phyloP scores from a whole-genome alignment of 306 rosid species.

The Crataegus laevigata region DNA sequence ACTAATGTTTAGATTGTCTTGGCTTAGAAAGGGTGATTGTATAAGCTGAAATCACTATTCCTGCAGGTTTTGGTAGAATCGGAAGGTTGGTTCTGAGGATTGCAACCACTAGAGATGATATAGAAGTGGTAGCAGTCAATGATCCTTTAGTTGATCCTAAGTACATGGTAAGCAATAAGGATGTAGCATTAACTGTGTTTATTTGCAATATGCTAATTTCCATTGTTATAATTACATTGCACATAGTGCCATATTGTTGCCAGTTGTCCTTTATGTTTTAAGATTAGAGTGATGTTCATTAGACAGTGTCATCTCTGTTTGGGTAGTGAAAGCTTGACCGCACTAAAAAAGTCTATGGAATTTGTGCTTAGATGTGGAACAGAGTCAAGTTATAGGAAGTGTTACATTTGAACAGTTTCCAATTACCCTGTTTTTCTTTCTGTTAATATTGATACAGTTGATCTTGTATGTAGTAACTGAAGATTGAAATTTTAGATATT shows the following conservation, averaged over 20 bases:
- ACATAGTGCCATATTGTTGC: neutral
- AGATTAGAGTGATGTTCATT: neutral
- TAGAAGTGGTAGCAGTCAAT: conserved; percentile 83
- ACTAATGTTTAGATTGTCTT: neutral
- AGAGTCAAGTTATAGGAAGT: neutral
- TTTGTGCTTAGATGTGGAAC: neutral
- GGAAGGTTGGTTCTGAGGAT: conserved; percentile 92
- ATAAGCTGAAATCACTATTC: conserved; percentile 12
- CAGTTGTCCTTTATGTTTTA: neutral
- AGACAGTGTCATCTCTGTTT: neutral
- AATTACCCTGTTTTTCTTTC: neutral
- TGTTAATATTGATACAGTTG: neutral
- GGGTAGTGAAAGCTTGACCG: neutral
- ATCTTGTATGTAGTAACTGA: neutral
- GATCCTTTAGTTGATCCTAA: conserved; percentile 92
- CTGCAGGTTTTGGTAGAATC: conserved; percentile 91
- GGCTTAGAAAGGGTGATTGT: neutral
- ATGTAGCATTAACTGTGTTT: neutral
- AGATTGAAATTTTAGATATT: neutral
- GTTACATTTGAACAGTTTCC: neutral
- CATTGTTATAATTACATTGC: neutral
- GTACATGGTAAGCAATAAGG: conserved; percentile 64
- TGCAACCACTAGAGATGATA: conserved; percentile 78
- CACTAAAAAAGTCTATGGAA: neutral
- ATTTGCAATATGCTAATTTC: neutral